Evolutionary conservation across 2,329 filamentous ascomycete genomes (phyloP).

Genomic region (Sporothrix phasma): DNA sequence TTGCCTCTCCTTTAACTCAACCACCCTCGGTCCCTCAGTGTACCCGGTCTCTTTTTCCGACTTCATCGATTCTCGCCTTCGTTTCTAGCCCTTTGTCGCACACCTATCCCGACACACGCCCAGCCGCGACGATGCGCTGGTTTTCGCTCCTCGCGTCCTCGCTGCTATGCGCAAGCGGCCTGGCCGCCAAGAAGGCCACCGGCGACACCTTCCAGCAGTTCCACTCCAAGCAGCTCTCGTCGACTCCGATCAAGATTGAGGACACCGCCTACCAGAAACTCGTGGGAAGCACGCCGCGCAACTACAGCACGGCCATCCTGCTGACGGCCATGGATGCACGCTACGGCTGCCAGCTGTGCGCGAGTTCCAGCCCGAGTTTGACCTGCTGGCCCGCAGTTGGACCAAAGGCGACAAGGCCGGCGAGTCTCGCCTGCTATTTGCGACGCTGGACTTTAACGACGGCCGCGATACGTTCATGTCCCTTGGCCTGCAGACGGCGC

Average conservation of each 20-base stretch:
- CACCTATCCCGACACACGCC: not conserved
- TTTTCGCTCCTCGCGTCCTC: slow-evolving; percentile 53
- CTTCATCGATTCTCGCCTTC: not conserved
- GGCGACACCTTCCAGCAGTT: slow-evolving; percentile 59
- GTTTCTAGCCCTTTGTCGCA: not conserved
- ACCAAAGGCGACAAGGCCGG: slow-evolving; percentile 68
- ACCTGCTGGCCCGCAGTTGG: slow-evolving; percentile 79
- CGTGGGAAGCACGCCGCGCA: slow-evolving; percentile 61
- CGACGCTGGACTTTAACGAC: slow-evolving; percentile 76
- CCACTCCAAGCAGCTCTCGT: slow-evolving; percentile 55
- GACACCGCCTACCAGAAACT: slow-evolving; percentile 67
- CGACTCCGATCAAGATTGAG: slow-evolving; percentile 64
- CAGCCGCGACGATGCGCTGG: slow-evolving; percentile 53
- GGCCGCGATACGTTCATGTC: slow-evolving; percentile 79
- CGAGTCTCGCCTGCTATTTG: slow-evolving; percentile 65
- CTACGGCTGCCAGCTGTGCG: slow-evolving; percentile 78
- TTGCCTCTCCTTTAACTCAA: not conserved
- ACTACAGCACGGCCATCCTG: slow-evolving; percentile 74
- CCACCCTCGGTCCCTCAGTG: not conserved
- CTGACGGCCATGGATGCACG: slow-evolving; percentile 77
- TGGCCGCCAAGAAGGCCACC: slow-evolving; percentile 51
- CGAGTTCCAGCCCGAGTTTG: slow-evolving; percentile 92
- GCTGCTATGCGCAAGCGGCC: slow-evolving; percentile 46
- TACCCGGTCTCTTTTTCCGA: too few species aligned
- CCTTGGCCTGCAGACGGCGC: slow-evolving; percentile 90